phyloP scores from a whole-genome alignment of 2,329 filamentous ascomycete genomes.

The Colletotrichum navitas region DNA sequence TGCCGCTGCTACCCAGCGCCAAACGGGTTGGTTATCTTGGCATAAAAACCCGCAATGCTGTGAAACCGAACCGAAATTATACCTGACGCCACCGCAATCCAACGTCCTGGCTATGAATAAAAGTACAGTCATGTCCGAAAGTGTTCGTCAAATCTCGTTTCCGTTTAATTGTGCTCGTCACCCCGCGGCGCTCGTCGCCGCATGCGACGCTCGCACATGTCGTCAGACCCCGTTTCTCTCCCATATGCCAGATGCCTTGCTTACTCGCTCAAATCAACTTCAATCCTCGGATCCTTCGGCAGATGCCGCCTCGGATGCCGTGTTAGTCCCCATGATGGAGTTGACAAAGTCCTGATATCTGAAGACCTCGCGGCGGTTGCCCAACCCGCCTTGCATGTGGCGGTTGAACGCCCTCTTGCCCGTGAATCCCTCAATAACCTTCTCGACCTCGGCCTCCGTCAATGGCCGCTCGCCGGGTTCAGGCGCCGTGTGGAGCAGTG shows the following conservation, averaged over 20 bases:
- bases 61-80: slow-evolving; percentile 36
- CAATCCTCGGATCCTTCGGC: slow-evolving; percentile 46
- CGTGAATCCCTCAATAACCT: slow-evolving; percentile 88
- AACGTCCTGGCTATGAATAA: slow-evolving; percentile 17
- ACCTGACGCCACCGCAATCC: slow-evolving; percentile 19
- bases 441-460: slow-evolving; percentile 82
- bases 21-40: slow-evolving; percentile 8
- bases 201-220: slow-evolving; percentile 23
- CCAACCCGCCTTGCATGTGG: slow-evolving; percentile 63
- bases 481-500: slow-evolving; percentile 83
- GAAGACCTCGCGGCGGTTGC: slow-evolving; percentile 88
- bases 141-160: slow-evolving; percentile 32
- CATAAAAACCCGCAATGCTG: slow-evolving; percentile 13
- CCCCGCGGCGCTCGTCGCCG: slow-evolving; percentile 30
- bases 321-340: slow-evolving; percentile 70
- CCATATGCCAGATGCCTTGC: slow-evolving; percentile 10
- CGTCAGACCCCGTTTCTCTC: slow-evolving; percentile 26
- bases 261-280: slow-evolving; percentile 5
- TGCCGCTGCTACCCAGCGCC: slow-evolving; percentile 1
- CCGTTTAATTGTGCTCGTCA: slow-evolving; percentile 25
- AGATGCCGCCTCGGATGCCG: slow-evolving; percentile 50
- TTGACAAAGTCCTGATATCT: slow-evolving; percentile 92
- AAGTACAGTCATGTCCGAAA: slow-evolving; percentile 35
- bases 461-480: slow-evolving; percentile 77
- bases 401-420: slow-evolving; percentile 86